Base-by-base conservation (phyloP, 2,329 filamentous ascomycete genomes). In the Colletotrichum noveboracense region DNA sequence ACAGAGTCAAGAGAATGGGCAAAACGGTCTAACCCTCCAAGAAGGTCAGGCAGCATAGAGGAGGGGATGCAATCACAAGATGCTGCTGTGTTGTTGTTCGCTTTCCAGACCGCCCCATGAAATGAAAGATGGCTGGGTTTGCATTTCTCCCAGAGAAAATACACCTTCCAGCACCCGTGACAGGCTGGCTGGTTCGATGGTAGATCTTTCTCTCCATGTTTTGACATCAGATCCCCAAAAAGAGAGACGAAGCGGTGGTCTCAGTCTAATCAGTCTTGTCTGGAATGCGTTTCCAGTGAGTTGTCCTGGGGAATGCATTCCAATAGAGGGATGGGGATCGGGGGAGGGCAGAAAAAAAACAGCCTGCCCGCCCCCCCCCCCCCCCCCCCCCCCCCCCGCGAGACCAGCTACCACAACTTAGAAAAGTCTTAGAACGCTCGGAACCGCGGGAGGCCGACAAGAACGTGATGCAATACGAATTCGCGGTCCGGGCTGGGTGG, bases 401-500 rank as follows among this genome's bases (percentile, higher is more conserved):
- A 62, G 28, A 61, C 18, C 58, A 38, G 13, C n/a, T 66, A 21
- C 30, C 16, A 38, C 8, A 43, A 43, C 38, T n/a, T n/a, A 3
- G 43, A 52, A 52, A 21, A n/a, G 43, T 52, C 43, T 52, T 24
- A 24, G n/a, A 52, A 52, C n/a, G n/a, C n/a, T 52, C 43, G 43
- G 43, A 24, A 52, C 43, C 43, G n/a, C 10, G n/a, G 43, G 4
- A 21, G 43, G n/a, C 24, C 30, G 38, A 14, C 8, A 28, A 38
- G 74, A 76, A 66, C 64, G 74, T 76, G 74, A 74, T 68, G 70
- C 65, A 74, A 76, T 76, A 26, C 74, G 65, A 56, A 55, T 74
- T 69, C 55, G 64, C 65, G 16, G 43, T 30, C 32, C 32, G 13
- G 73, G 73, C 73, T 66, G 64, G 48, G 74, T 36, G 64, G 64